A percentile compares a stretch with the other conserved stretches of the same genome.
Evolutionary conservation across 192 early-diverging fungal species (phyloP).

Genomic region (Ambispora gerdemannii): DNA sequence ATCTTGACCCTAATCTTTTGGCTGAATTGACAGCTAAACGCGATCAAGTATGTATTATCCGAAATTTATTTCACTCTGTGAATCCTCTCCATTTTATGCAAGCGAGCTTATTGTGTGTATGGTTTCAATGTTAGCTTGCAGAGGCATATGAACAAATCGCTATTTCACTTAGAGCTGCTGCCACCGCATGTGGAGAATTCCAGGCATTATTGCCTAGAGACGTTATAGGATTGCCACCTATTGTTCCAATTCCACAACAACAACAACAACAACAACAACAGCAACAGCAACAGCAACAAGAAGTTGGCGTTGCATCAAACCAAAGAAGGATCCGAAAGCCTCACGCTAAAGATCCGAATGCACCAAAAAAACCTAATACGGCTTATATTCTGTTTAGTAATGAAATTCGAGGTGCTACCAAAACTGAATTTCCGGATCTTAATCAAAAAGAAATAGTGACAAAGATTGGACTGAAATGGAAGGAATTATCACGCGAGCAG

Average conservation of each 20-base stretch:
- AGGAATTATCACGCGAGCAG: constrained; percentile 19
- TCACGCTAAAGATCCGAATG: constrained; percentile 72
- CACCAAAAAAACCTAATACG: constrained; percentile 88
- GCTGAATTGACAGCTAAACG: constrained; percentile 11
- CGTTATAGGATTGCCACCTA: constrained; percentile 8
- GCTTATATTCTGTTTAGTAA: constrained; percentile 91
- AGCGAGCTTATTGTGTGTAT: not conserved
- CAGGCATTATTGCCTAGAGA: constrained; percentile 25
- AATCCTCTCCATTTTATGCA: not conserved
- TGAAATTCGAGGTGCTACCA: constrained; percentile 72
- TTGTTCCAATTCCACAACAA: not conserved
- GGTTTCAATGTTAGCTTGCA: constrained; percentile 12
- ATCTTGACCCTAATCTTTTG: constrained; percentile 20
- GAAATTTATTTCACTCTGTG: not conserved
- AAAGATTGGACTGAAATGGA: constrained; percentile 26
- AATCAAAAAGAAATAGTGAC: constrained; percentile 31
- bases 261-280: not conserved
- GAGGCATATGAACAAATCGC: constrained; percentile 23
- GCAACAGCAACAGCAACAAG: not conserved
- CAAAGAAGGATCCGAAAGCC: constrained; percentile 18
- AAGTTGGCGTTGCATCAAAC: not conserved
- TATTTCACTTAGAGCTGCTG: constrained; percentile 19
- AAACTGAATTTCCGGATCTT: constrained; percentile 76
- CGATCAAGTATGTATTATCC: constrained; percentile 10
- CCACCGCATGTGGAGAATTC: constrained; percentile 25